Evolutionary conservation across 495 filamentous ascomycete genomes (phyloP).

Genomic region (Aspergillus saccharolyticus): DNA sequence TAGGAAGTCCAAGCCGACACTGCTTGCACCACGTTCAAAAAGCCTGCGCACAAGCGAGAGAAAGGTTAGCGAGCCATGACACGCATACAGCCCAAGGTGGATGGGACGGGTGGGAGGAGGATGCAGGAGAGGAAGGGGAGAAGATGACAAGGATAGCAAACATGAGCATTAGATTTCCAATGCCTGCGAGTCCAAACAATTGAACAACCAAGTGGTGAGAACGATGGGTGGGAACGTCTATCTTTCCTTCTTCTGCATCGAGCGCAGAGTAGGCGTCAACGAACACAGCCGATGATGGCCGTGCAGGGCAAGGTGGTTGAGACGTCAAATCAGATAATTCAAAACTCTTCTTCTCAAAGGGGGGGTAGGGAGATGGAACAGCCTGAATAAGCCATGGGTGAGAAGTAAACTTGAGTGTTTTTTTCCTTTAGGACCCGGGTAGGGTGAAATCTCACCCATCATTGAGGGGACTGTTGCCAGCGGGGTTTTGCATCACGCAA

Average conservation of each 20-base stretch:
- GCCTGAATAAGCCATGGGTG: conserved; percentile 53
- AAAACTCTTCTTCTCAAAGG: conserved; percentile 12
- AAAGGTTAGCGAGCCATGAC: conserved; percentile 22
- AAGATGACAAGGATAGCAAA: conserved; percentile 38
- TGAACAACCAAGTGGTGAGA: conserved; percentile 31
- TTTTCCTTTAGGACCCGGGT: conserved; percentile 24
- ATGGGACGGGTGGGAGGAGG: conserved; percentile 16
- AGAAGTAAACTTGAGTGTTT: conserved; percentile 46
- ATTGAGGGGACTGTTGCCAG: conserved; percentile 34
- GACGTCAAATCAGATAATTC: conserved; percentile 20
- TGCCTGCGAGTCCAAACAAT: conserved; percentile 38
- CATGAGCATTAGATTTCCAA: conserved; percentile 49
- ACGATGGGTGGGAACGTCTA: conserved; percentile 21
- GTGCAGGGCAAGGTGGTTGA: conserved; percentile 26
- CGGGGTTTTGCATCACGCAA: conserved; percentile 27
- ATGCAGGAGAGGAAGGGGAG: conserved; percentile 26
- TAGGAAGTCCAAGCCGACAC: conserved; percentile 88
- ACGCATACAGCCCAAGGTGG: neutral
- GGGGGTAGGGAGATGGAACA: conserved; percentile 34
- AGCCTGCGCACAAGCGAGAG: conserved; percentile 53
- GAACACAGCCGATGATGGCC: conserved; percentile 27
- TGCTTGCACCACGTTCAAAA: conserved; percentile 83
- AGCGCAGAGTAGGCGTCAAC: conserved; percentile 32
- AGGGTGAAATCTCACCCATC: conserved; percentile 53
- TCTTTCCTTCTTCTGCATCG: conserved; percentile 28